Base-by-base conservation (phyloP, 2,329 filamentous ascomycete genomes). In the Diaporthe caulivora region DNA sequence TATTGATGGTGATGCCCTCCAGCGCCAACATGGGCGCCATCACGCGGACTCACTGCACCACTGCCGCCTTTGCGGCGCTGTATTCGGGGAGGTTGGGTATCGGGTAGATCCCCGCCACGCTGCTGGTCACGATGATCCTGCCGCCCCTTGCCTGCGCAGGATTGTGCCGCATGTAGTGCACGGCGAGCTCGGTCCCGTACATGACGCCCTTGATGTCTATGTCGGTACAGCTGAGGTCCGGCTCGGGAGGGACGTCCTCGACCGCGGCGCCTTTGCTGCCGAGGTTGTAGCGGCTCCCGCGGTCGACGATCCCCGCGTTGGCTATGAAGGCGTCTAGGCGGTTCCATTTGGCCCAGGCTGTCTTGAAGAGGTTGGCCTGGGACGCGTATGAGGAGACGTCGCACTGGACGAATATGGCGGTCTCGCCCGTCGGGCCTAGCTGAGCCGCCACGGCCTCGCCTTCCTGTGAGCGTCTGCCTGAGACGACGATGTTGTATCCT, bases 91-190 rank as follows among this genome's bases (percentile, higher is more conserved):
- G 86, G 0, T 82, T 80, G 11, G 79, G 75, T 73, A 86, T 83
- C 0, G 87, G 85, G 62, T 84, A 84, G 1, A 88, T 75, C 1
- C 80, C 84, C 2, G 84, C 83, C 72, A 85, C 82, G 73, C 83
- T 86, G 2, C 82, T 81, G 0, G 86, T 87, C 2, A 83, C 81
- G 15, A 87, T 79, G 69, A 88, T 86, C 71, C 80, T 83, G 1
- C 86, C 86, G 2, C 84, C 60, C 21, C 8, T 49, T 4, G 42
- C 85, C 0, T 82, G 82, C 0, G 77, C 78, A 3, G 79, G 76
- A 72, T 88, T 89, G 72, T 87, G 83, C 17, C 86, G 82, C 87
- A 89, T 89, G 77, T 87, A 89, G 76, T 89, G 86, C 13, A 84
- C 85, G 1, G 87, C 86, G 11, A 89, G 80, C 71, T 84, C 82